phyloP scores from a whole-genome alignment of 768 basidiomycete species.

The Tephrocybe sp. region DNA sequence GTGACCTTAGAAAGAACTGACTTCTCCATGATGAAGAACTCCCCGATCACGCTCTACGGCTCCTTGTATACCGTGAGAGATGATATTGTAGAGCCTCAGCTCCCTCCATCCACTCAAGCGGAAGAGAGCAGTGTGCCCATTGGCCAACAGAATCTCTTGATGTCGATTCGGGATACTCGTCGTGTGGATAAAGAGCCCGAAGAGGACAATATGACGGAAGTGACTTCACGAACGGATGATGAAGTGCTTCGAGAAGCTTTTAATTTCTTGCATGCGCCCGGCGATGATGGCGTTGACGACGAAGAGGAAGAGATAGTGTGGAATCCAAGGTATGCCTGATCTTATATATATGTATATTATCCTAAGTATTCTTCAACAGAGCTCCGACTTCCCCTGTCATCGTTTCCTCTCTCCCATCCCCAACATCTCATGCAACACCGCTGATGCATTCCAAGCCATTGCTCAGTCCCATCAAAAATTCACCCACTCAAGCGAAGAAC shows the following conservation, averaged over 20 bases:
- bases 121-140: slow-evolving; percentile 8
- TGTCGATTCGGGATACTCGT: slow-evolving; percentile 24
- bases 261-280: slow-evolving; percentile 42
- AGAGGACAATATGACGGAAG: slow-evolving; percentile 67
- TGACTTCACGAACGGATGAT: slow-evolving; percentile 75
- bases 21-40: slow-evolving; percentile 38
- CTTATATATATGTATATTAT: background rate
- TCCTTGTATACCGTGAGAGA: slow-evolving; percentile 6
- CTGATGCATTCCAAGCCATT: slow-evolving; percentile 33
- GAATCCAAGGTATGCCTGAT: slow-evolving; percentile 53
- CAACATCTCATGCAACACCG: slow-evolving; percentile 32
- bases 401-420: slow-evolving; percentile 30
- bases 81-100: slow-evolving; percentile 24
- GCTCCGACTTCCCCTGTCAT: slow-evolving; percentile 26
- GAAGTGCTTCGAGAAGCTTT: slow-evolving; percentile 79
- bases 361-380: slow-evolving; percentile 15
- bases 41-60: slow-evolving; percentile 30
- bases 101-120: background rate
- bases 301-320: slow-evolving; percentile 80
- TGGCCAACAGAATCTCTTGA: slow-evolving; percentile 23
- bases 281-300: slow-evolving; percentile 60
- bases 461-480: slow-evolving; percentile 30
- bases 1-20: too few relatives aligned
- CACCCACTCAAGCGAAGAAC: slow-evolving; percentile 28
- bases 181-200: slow-evolving; percentile 27